A percentile compares a stretch with the other conserved stretches of the same genome.
phyloP scores from a whole-genome alignment of 75 land plant genomes.

The Cupressus sempervirens region DNA sequence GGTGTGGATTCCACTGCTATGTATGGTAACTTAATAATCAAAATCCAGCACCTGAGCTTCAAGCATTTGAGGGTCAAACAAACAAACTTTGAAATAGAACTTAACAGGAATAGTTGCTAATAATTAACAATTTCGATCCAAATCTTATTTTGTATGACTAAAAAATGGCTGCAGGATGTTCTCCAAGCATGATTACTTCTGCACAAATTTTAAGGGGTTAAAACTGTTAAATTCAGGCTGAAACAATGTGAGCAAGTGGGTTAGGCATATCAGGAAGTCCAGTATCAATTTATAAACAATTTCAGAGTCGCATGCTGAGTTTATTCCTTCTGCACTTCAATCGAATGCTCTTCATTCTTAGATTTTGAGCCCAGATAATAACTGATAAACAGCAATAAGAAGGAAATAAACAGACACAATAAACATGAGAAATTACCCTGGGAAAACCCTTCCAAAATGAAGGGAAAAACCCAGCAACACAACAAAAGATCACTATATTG shows the following conservation, averaged over 20 bases:
- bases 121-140: background rate
- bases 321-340: background rate
- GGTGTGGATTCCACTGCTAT: background rate
- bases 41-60: background rate
- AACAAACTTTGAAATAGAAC: background rate
- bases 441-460: too few relatives aligned
- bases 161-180: background rate
- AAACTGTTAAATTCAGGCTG: background rate
- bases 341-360: too few relatives aligned
- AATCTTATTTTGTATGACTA: background rate
- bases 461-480: too few relatives aligned
- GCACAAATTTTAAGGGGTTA: background rate
- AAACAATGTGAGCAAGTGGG: background rate
- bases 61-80: background rate
- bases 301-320: background rate
- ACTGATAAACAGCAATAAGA: too few relatives aligned
- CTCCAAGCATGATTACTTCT: background rate
- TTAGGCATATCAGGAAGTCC: background rate
- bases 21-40: background rate
- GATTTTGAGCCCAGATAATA: too few relatives aligned
- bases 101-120: background rate
- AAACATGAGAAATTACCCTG: too few relatives aligned
- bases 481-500: too few relatives aligned
- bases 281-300: background rate
- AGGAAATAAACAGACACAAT: too few relatives aligned